Conservation (phyloP, 306 rosid genomes). For the Bauhinia variegata region DNA sequence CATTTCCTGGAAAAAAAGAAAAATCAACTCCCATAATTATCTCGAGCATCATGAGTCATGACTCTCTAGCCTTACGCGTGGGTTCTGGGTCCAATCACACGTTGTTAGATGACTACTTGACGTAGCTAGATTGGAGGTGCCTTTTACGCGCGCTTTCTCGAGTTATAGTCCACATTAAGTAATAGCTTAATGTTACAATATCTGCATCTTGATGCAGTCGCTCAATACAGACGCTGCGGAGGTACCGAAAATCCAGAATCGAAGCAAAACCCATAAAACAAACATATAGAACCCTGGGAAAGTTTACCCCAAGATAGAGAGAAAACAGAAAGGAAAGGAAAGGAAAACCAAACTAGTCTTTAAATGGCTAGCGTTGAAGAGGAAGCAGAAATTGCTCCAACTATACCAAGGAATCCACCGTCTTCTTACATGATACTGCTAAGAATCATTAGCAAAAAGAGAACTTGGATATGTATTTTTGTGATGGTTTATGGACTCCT, state of each 20-base stretch:
- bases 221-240: too few species aligned
- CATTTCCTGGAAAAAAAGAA: too few species aligned
- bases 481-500: slow-evolving; percentile 61
- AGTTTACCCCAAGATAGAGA: neutral
- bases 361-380: slow-evolving; percentile 52
- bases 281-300: neutral
- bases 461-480: slow-evolving; percentile 77
- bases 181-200: neutral
- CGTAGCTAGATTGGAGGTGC: neutral
- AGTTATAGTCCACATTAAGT: too few species aligned
- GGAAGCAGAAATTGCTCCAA: slow-evolving; percentile 32
- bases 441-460: slow-evolving; percentile 72
- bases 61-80: neutral
- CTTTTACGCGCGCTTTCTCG: neutral
- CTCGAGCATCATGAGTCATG: too few species aligned
- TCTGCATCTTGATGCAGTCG: too few species aligned
- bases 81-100: neutral
- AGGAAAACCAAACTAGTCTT: neutral
- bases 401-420: slow-evolving; percentile 39
- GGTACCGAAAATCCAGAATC: slow-evolving; percentile 7
- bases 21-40: too few species aligned
- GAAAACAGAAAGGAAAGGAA: too few species aligned
- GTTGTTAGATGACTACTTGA: neutral
- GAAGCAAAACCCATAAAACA: neutral
- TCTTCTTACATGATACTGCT: slow-evolving; percentile 52